Evolutionary conservation across 140 eudicot genomes (phyloP), one percentile per base, ranked within the genome.

Genomic region (Flaveria floridana): DNA sequence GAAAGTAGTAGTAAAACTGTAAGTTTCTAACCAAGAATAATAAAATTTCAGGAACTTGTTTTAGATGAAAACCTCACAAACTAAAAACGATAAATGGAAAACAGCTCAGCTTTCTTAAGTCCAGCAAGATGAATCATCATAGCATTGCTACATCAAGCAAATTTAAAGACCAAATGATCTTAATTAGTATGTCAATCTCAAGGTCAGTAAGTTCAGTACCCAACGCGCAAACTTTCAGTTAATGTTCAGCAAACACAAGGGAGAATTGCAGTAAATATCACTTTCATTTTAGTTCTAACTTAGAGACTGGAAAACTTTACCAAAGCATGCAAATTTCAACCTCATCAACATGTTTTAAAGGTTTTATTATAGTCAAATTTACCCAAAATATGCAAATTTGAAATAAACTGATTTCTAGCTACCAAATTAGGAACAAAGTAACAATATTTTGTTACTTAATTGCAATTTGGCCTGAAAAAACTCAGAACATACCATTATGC

Each of bases 71-170:
- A 12, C 11, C 13, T 28, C 44, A 30, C 21, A 63, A 26, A 13
- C 68, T 59, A 23, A 59, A 59, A 23, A 21, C 16, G 8, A 23
- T 59, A 59, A 59, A 59, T 11, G 39, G 66, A 9, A 6, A 11
- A 59, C 7, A 59, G 25, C 67, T 61, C 67, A 25, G 18, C 25
- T 25, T 11, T 61, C 67, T 61, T 61, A 25, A 25, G 28, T 30
- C 47, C 30, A 13, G 69, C 46, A 62, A 62, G 68, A 62, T 62
- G 18, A 62, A 25, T 18, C 68, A 62, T 62, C 68, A 63, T 63
- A 14, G 47, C 47, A 30, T 26, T 30, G 68, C 66, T 14, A 61
- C 3, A 26, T 25, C 18, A 25, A 18, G 44, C 19, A 61, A 26
- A 61, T 11, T 61, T 61, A 61, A 4, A 12, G 20, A 61, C 18